A percentile compares a stretch with the other conserved stretches of the same genome.
Conservation (phyloP, 345 rosid genomes). For the Eucalyptus pauciflora region DNA sequence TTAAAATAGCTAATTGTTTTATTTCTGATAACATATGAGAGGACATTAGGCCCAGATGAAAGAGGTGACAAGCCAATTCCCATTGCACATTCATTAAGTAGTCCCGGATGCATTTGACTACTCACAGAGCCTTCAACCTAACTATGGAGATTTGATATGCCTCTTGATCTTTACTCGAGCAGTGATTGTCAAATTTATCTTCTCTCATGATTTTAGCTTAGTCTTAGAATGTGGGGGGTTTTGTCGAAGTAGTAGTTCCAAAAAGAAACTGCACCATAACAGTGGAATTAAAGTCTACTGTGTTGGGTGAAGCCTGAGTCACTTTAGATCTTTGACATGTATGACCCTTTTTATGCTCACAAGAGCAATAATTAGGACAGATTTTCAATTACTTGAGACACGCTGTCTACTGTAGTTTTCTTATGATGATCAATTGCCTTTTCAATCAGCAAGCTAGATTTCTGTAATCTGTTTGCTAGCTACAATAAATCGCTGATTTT, state of each 20-base stretch:
- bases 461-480: neutral
- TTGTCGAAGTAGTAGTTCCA: neutral
- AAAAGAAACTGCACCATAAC: neutral
- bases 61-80: neutral
- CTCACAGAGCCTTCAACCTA: constrained; percentile 1
- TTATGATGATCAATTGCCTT: neutral
- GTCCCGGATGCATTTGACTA: constrained; percentile 7
- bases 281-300: neutral
- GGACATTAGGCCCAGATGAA: constrained; percentile 1
- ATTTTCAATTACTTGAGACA: neutral
- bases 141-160: neutral
- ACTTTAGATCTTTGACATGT: neutral
- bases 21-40: constrained; percentile 14
- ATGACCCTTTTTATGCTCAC: neutral
- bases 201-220: neutral
- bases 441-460: neutral
- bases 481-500: neutral
- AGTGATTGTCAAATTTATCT: neutral
- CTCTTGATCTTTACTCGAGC: neutral
- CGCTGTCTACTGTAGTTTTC: neutral
- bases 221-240: neutral
- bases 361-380: neutral
- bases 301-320: neutral
- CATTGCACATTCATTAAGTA: constrained; percentile 14
- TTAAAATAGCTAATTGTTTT: neutral